A percentile compares a stretch with the other conserved stretches of the same genome.
Evolutionary conservation across 2,329 filamentous ascomycete species (phyloP).

Genomic region (Sarocladium oryzae): DNA sequence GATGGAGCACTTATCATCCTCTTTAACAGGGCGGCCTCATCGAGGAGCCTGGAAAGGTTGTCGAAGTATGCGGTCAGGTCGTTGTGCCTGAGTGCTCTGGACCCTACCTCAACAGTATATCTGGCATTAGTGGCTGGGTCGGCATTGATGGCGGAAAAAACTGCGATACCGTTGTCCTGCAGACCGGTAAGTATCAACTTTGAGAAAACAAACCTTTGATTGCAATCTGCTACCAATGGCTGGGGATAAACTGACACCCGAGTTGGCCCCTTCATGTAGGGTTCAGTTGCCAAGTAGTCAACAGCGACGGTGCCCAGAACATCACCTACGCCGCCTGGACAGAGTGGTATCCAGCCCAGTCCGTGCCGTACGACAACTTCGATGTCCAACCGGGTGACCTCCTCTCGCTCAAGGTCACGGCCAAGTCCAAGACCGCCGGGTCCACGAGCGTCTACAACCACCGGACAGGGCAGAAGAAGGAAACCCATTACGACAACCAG

Average conservation of each 20-base stretch:
- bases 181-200: background rate
- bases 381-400: background rate
- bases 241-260: background rate
- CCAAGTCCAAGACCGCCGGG: background rate
- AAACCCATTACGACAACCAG: background rate
- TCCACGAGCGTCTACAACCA: background rate
- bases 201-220: background rate
- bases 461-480: background rate
- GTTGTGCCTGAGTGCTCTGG: background rate
- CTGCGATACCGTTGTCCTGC: background rate
- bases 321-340: background rate
- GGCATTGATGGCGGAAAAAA: background rate
- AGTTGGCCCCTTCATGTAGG: background rate
- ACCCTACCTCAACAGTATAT: background rate
- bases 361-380: background rate
- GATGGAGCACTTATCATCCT: too few species aligned
- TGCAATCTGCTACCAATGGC: background rate
- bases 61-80: background rate
- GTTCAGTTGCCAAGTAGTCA: background rate
- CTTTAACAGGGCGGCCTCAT: background rate
- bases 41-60: background rate
- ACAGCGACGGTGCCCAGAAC: background rate
- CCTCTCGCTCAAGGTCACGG: background rate
- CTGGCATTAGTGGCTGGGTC: background rate
- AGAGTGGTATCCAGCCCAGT: background rate